A percentile compares a stretch with the other conserved stretches of the same genome.
Evolutionary conservation across 176 grass and related monocot species (phyloP).

Genomic region (Miscanthus lutarioriparius): DNA sequence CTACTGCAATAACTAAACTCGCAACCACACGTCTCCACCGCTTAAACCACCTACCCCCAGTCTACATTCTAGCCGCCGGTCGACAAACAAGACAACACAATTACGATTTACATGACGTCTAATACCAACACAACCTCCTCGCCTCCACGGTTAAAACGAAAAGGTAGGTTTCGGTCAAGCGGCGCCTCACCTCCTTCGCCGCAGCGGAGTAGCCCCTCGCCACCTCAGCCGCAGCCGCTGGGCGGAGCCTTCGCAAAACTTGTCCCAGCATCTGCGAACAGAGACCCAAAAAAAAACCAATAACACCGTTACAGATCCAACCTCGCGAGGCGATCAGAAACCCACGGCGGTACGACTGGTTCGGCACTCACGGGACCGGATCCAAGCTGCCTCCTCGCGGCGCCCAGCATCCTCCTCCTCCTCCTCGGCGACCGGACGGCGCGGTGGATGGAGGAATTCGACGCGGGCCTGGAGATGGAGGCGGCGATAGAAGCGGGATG

Average conservation of each 20-base stretch:
- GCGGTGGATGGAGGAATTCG: background rate
- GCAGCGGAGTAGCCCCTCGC: conserved; percentile 53
- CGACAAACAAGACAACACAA: background rate
- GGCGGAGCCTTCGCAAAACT: conserved; percentile 58
- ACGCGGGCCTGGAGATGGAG: background rate
- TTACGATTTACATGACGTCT: background rate
- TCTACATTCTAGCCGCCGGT: background rate
- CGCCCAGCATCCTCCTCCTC: conserved; percentile 65
- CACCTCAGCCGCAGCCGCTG: conserved; percentile 46
- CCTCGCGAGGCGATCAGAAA: background rate
- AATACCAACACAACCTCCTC: background rate
- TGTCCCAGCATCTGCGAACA: conserved; percentile 68
- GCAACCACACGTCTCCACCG: background rate
- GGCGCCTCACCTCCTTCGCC: conserved; percentile 65
- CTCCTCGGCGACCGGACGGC: conserved; percentile 24
- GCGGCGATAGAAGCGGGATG: conserved; percentile 15
- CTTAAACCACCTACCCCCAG: conserved; percentile 1
- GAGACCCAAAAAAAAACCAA: background rate
- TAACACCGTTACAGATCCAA: background rate
- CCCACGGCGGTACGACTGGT: background rate
- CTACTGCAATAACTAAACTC: background rate
- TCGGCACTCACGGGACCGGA: conserved; percentile 54
- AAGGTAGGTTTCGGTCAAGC: background rate
- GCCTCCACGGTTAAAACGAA: background rate
- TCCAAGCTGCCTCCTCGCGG: conserved; percentile 81